Evolutionary conservation across 331 rosid species (phyloP).

Genomic region (Saraca asoca): DNA sequence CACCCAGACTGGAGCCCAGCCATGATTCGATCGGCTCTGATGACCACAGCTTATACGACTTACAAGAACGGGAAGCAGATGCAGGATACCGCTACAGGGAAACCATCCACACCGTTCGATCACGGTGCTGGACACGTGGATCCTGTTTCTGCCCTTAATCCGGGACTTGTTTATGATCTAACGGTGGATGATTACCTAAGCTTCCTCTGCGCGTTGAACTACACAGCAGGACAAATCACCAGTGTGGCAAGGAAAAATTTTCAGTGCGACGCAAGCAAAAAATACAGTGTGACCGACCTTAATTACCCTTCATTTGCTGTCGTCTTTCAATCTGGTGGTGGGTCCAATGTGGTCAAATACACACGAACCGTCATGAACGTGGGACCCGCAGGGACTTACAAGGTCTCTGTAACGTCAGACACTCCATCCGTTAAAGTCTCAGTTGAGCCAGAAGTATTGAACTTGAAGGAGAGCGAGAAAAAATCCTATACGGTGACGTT

Average conservation of each 20-base stretch:
- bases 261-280: slow-evolving; percentile 48
- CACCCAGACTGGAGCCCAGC: too few relatives aligned
- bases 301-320: slow-evolving; percentile 78
- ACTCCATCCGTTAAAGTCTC: too few relatives aligned
- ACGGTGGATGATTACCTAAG: slow-evolving; percentile 57
- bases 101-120: slow-evolving; percentile 65
- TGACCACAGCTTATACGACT: too few relatives aligned
- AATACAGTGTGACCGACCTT: slow-evolving; percentile 57
- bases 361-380: too few relatives aligned
- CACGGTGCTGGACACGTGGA: slow-evolving; percentile 81
- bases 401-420: too few relatives aligned
- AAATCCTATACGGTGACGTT: too few relatives aligned
- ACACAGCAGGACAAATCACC: slow-evolving; percentile 31
- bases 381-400: too few relatives aligned
- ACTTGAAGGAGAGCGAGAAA: too few relatives aligned
- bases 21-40: too few relatives aligned
- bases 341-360: too few relatives aligned
- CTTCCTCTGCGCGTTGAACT: slow-evolving; percentile 70
- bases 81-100: slow-evolving; percentile 48
- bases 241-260: slow-evolving; percentile 48
- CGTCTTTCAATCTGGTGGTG: slow-evolving; percentile 29
- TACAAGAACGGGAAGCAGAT: slow-evolving; percentile 49
- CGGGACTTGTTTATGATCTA: slow-evolving; percentile 76
- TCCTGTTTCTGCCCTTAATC: slow-evolving; percentile 63
- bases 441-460: too few relatives aligned